A percentile compares a stretch with the other conserved stretches of the same genome.
These are phyloP conservation scores for Tetrapisispora iriomotensis DNA, from an alignment of 805 yeast genomes.

Conservation along the genomic window DNA sequence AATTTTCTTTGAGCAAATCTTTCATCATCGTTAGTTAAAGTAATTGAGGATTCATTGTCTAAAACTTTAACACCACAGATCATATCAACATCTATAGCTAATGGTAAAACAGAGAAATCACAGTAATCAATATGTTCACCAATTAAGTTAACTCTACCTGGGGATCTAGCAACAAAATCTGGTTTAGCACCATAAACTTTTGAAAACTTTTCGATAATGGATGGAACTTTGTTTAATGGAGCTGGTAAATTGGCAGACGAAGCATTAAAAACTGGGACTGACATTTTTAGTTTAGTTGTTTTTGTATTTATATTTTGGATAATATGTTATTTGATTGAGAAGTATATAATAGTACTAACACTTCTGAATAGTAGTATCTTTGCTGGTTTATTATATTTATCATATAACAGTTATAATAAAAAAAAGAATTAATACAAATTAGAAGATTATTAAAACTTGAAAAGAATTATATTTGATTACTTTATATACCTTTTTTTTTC, in stretches of 20 bases:
- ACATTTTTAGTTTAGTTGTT: constrained; percentile 7
- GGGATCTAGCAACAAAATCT: constrained; percentile 50
- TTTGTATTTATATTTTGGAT: background rate
- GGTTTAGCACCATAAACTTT: constrained; percentile 9
- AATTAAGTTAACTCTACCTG: constrained; percentile 65
- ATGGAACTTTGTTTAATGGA: constrained; percentile 5
- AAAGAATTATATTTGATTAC: too few relatives aligned
- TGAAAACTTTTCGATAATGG: constrained; percentile 8
- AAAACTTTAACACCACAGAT: constrained; percentile 39
- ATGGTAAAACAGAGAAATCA: constrained; percentile 56
- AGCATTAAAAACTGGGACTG: constrained; percentile 10
- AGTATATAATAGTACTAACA: too few relatives aligned
- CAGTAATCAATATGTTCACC: constrained; percentile 71
- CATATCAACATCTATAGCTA: constrained; percentile 64
- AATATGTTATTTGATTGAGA: background rate
- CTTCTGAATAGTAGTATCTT: too few relatives aligned
- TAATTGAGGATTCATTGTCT: constrained; percentile 17
- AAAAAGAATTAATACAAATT: too few relatives aligned
- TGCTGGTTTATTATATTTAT: too few relatives aligned
- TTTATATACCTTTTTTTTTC: too few relatives aligned
- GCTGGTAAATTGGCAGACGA: constrained; percentile 5
- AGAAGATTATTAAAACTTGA: too few relatives aligned
- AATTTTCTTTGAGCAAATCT: constrained; percentile 31
- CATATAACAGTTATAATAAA: too few relatives aligned
- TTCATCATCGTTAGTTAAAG: constrained; percentile 29